Base-by-base conservation (phyloP, 163 green algal genomes). In the Chlorella variabilis region DNA sequence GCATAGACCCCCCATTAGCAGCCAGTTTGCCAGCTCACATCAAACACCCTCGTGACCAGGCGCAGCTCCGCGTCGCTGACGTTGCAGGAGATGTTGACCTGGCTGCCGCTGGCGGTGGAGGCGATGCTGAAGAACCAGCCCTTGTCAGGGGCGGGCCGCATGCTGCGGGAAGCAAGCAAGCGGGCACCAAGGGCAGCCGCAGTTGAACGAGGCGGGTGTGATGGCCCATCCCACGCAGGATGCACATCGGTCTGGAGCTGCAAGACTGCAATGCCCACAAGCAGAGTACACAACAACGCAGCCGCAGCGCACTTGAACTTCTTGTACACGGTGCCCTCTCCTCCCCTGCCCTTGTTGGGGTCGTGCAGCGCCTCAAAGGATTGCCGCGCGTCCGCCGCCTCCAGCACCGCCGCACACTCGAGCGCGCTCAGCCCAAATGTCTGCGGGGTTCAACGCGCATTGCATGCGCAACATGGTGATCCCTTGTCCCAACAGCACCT, bases 331-430 rank as follows among this genome's bases (percentile, higher is more conserved):
- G 25, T 56, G 51, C 51, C 77, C 66, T 77, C 77, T 0, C 66
- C 49, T 5, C 23, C 45, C 0, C 23, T 18, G 15, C 51, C 65
- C 77, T 85, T 89, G 81, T 85, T 81, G 13, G 85, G 85, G 71
- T 89, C 85, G 33, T 89, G 85, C 34, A 84, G 83, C 13, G 85
- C 85, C 23, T 27, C 49, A 2, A 7, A n/a, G 25, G 29, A n/a
- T 21, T 61, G 39, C 36, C 17, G 41, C 63, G 8, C 4, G 23
- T 89, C 80, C 15, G 29, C 38, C 21, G 27, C 41, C 25, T 87
- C 77, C 65, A 89, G 77, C 41, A 89, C 65, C 15, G 69, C 61
- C 1, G 75, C 85, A 51, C 85, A 89, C 63, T 89, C 85, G 17
- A 84, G 15, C 0, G 81, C 81, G 39, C 70, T 85, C 41, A 89